Percentiles rank a stretch among this genome's conserved stretches.
These are phyloP conservation scores for Teunomyces stri DNA, from an alignment of 805 yeast genomes.

Conservation along the genomic window DNA sequence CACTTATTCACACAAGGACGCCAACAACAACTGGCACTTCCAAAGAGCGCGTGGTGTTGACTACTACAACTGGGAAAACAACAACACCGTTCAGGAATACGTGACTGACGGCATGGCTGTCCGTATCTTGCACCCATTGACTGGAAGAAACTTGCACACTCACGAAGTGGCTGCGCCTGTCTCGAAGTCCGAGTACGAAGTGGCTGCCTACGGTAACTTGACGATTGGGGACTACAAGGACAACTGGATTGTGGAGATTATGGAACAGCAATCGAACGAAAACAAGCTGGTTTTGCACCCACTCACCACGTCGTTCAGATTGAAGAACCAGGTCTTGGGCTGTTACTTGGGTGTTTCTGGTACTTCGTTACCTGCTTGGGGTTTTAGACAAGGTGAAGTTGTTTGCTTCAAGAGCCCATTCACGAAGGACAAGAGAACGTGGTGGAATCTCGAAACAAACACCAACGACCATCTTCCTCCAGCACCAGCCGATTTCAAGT, in stretches of 20 bases:
- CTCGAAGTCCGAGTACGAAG: slow-evolving; percentile 53
- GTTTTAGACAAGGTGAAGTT: slow-evolving; percentile 96
- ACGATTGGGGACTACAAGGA: slow-evolving; percentile 69
- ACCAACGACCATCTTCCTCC: slow-evolving; percentile 55
- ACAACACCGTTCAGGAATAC: slow-evolving; percentile 30
- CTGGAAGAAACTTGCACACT: slow-evolving; percentile 68
- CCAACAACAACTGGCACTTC: slow-evolving; percentile 47
- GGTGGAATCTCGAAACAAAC: slow-evolving; percentile 85
- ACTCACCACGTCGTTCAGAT: slow-evolving; percentile 76
- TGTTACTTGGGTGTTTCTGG: slow-evolving; percentile 90
- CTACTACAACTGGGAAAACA: slow-evolving; percentile 30
- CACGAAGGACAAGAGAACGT: slow-evolving; percentile 74
- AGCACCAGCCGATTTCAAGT: slow-evolving; percentile 57
- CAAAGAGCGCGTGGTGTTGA: slow-evolving; percentile 44
- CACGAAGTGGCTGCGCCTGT: slow-evolving; percentile 68
- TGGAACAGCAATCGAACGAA: slow-evolving; percentile 55
- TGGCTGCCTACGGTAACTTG: slow-evolving; percentile 69
- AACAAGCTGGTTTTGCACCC: slow-evolving; percentile 65
- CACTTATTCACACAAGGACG: slow-evolving; percentile 45
- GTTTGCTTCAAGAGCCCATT: slow-evolving; percentile 70
- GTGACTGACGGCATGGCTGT: slow-evolving; percentile 59
- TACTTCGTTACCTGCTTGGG: slow-evolving; percentile 86
- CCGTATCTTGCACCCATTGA: slow-evolving; percentile 60
- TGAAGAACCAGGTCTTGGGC: slow-evolving; percentile 63
- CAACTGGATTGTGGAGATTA: slow-evolving; percentile 73